These are phyloP conservation scores for sorghum (Sorghum bicolor) DNA, from an alignment of 176 grass and related monocot genomes.

Conservation along the genomic window Sorghum_bicolor_NCBIv3 NC_012873.2:5091501-5092000, in stretches of 20 bases:
- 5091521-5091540: constrained; percentile 42
- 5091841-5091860: not conserved
- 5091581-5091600: not conserved
- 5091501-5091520: constrained; percentile 41
- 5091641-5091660: not conserved
- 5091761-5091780: constrained; percentile 1
- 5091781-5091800: not conserved
- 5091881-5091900: constrained; percentile 3
- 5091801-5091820: not conserved
- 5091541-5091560: constrained; percentile 5
- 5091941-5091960: constrained; percentile 6
- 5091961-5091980: not conserved
- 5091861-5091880: constrained; percentile 4
- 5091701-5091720: not conserved
- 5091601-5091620: not conserved
- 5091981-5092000: constrained; percentile 20
- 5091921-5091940: constrained; percentile 5
- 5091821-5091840: not conserved
- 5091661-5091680: not conserved
- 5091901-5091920: not conserved
- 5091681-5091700: not conserved
- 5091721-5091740: not conserved
- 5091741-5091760: not conserved
- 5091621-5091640: not conserved
- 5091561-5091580: not conserved